Base-by-base conservation (phyloP, 2,329 filamentous ascomycete genomes). In the Cladosporium sp. region DNA sequence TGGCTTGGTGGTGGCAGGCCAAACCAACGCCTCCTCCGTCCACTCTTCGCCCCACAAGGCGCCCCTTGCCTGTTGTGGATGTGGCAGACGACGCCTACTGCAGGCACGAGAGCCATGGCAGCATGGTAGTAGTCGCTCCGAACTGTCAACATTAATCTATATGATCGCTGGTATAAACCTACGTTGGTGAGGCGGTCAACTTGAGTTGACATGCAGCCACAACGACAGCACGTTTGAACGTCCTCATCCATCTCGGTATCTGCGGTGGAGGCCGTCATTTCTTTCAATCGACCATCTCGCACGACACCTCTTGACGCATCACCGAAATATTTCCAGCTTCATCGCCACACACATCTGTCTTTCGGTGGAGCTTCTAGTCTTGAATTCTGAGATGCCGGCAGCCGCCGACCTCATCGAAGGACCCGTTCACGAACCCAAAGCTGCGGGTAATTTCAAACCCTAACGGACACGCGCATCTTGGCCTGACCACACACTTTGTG, bases 361-460 rank as follows among this genome's bases (percentile, higher is more conserved):
- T 37, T 39, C 44, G 36, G 44, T 47, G 44, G 44, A 47, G 44
- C 36, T 40, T 39, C 44, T 47, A 39, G 44, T 22, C 37, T 39
- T 13, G 37, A 39, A 39, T 12, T 39, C 17, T 39, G 22, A 39
- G 24, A 13, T 47, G 44, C 44, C 44, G 44, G 36, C 44, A 38
- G 44, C 44, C 34, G 36, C 22, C 32, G 19, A 38, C 43, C 43
- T 37, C 44, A 40, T 47, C 44, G 44, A 17, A 48, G 45, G 45
- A 40, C n/a, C 45, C 37, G 39, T 15, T 27, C 7, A 8, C 20
- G 20, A 37, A 27, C 13, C 27, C 15, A 32, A 20, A 15, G 3
- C 45, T 48, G 41, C 45, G 45, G 45, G 24, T 24, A 41, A 48
- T 41, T 48, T 40, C 13, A n/a, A 36, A 36, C 15, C 13, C 32